Evolutionary conservation across 2,329 filamentous ascomycete genomes (phyloP).

Genomic region (Nemania serpens): DNA sequence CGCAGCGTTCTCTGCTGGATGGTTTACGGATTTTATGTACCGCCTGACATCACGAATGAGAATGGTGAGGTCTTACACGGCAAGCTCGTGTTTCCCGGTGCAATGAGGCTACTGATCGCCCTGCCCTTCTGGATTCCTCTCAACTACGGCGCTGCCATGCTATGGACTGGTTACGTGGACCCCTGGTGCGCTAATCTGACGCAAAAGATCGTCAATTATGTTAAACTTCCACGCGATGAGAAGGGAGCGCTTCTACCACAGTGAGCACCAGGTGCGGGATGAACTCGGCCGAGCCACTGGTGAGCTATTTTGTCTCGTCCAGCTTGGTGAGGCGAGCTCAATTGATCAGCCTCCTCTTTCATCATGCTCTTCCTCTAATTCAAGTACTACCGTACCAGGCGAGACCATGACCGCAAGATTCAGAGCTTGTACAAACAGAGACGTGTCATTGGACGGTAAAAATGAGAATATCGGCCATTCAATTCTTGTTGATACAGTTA

Average conservation of each 20-base stretch:
- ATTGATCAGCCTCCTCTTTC: background rate
- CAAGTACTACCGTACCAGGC: background rate
- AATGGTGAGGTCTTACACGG: slow-evolving; percentile 44
- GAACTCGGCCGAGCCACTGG: background rate
- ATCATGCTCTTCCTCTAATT: slow-evolving; percentile 2
- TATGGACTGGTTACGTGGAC: slow-evolving; percentile 60
- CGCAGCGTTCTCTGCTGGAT: slow-evolving; percentile 65
- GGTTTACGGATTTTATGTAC: slow-evolving; percentile 53
- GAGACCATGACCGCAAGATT: slow-evolving; percentile 1
- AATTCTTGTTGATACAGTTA: slow-evolving; percentile 28
- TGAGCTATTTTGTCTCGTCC: background rate
- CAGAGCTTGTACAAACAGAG: slow-evolving; percentile 21
- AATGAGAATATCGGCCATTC: slow-evolving; percentile 6
- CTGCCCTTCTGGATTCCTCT: slow-evolving; percentile 53
- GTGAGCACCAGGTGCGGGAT: slow-evolving; percentile 18
- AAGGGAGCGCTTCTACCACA: slow-evolving; percentile 42
- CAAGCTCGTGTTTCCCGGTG: slow-evolving; percentile 45
- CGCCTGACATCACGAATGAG: slow-evolving; percentile 44
- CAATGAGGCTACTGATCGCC: slow-evolving; percentile 44
- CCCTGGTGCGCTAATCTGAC: slow-evolving; percentile 54
- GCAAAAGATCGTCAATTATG: slow-evolving; percentile 43
- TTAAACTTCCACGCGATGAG: slow-evolving; percentile 41
- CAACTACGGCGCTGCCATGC: slow-evolving; percentile 51
- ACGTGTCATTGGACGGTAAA: slow-evolving; percentile 2
- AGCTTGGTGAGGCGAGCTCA: background rate